Evolutionary conservation across 805 yeast genomes (phyloP), one percentile per base, ranked within the genome.

Genomic region (Hanseniaspora occidentalis): DNA sequence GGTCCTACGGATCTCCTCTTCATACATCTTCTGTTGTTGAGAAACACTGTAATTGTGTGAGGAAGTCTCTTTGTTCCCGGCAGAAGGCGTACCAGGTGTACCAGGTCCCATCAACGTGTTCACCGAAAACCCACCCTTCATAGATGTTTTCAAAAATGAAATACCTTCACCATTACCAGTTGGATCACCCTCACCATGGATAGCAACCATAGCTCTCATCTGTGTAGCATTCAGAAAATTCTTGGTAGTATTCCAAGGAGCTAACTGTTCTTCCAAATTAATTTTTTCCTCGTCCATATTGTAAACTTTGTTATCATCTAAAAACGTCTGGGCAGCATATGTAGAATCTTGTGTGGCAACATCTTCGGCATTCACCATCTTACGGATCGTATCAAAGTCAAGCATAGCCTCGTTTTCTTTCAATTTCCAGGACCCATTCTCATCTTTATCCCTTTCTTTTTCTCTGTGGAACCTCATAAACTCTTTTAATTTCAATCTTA

Each of bases 391-490:
- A 31, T 82, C 92, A 53, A 80, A 86, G 31, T 66, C 71, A 1
- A 95, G 92, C 9, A 88, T 66, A 1, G 71, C 67, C 36, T 76
- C 82, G 3, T 67, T 63, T 1, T 72, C 68, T 52, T 84, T 84
- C 43, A 92, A 68, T 53, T 86, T 89, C 98, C 98, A 92, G 52
- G 66, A 82, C 1, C 96, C 96, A 9, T 38, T 24, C 8, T 18
- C 35, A 16, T 36, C 31, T 24, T 14, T 31, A 11, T 41, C 38
- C 7, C 35, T 20, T n/a, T 37, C 40, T 50, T 86, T 95, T 29
- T 80, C 77, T 50, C 96, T 70, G 62, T 89, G 96, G 52, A 84
- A 92, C 52, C 88, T 96, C 98, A 92, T 92, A 51, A 92, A 92
- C 62, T 92, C 98, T 59, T 92, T 92, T 42, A 92, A 69, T 46